These are phyloP conservation scores for Jaltomata sinuosa DNA, from an alignment of 257 asterid genomes.

Conservation along the genomic window DNA sequence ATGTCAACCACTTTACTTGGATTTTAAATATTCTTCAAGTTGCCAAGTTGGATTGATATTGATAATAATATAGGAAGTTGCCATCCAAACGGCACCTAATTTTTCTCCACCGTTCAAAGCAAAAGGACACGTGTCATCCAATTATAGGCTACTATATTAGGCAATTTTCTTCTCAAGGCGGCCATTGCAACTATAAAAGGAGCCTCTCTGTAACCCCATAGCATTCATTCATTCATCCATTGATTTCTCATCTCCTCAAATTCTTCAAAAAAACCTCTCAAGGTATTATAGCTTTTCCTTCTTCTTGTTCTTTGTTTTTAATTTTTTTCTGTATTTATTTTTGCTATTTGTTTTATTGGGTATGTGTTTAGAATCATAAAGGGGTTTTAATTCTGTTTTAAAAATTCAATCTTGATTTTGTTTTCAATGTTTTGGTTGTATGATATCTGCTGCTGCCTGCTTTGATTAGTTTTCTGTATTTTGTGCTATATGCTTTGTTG, in stretches of 20 bases:
- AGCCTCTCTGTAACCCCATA: background rate
- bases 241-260: background rate
- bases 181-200: conserved; percentile 19
- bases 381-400: background rate
- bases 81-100: background rate
- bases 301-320: background rate
- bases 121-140: conserved; percentile 1
- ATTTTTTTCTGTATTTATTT: too few relatives aligned
- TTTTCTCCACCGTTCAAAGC: conserved; percentile 10
- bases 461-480: too few relatives aligned
- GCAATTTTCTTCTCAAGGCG: conserved; percentile 12
- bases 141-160: background rate
- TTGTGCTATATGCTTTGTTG: background rate
- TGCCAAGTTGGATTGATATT: background rate
- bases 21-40: background rate
- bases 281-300: background rate
- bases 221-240: background rate
- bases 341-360: background rate
- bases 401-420: background rate
- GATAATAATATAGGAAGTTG: background rate
- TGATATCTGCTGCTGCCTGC: too few relatives aligned
- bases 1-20: background rate
- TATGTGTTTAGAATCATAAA: background rate
- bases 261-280: background rate
- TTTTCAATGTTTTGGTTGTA: background rate